Evolutionary conservation across 2,329 filamentous ascomycete genomes (phyloP).

Genomic region (Paraphaeosphaeria sporulosa): DNA sequence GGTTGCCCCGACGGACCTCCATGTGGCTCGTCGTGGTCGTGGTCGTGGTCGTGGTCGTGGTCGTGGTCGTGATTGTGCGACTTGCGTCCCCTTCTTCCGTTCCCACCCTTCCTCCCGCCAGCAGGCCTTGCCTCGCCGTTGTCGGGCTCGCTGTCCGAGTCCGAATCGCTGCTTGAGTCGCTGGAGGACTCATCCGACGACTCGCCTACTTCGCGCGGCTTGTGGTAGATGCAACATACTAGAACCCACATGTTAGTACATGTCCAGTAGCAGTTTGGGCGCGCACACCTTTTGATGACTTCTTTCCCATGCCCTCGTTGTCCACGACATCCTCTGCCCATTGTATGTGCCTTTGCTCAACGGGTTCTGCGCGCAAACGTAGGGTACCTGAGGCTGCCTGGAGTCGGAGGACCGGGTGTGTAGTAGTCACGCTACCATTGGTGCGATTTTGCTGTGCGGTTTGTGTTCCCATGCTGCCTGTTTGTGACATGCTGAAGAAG

Average conservation of each 20-base stretch:
- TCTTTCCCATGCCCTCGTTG: conserved; percentile 93
- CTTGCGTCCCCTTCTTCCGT: conserved; percentile 28
- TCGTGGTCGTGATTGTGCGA: conserved; percentile 38
- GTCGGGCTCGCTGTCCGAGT: conserved; percentile 64
- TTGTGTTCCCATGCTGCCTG: conserved; percentile 32
- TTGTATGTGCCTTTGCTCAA: conserved; percentile 71
- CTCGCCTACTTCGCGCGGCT: conserved; percentile 73
- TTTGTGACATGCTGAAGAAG: conserved; percentile 79
- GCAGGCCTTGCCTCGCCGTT: conserved; percentile 56
- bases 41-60: conserved; percentile 30
- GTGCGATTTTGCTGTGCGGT: conserved; percentile 22
- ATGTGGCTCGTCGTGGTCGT: conserved; percentile 46
- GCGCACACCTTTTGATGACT: conserved; percentile 83
- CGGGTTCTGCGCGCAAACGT: conserved; percentile 52
- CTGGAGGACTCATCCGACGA: conserved; percentile 74
- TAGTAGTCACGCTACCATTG: conserved; percentile 21
- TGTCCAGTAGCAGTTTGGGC: background rate
- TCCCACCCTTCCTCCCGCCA: conserved; percentile 34
- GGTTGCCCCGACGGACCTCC: conserved; percentile 42
- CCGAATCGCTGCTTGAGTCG: conserved; percentile 59
- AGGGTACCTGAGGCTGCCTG: conserved; percentile 47
- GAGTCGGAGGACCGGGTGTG: conserved; percentile 43
- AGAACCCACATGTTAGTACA: conserved; percentile 17
- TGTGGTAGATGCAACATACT: conserved; percentile 99
- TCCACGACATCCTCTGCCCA: conserved; percentile 95